Base-by-base conservation (phyloP, 192 early-diverging fungal genomes). In the Diversispora eburnea region DNA sequence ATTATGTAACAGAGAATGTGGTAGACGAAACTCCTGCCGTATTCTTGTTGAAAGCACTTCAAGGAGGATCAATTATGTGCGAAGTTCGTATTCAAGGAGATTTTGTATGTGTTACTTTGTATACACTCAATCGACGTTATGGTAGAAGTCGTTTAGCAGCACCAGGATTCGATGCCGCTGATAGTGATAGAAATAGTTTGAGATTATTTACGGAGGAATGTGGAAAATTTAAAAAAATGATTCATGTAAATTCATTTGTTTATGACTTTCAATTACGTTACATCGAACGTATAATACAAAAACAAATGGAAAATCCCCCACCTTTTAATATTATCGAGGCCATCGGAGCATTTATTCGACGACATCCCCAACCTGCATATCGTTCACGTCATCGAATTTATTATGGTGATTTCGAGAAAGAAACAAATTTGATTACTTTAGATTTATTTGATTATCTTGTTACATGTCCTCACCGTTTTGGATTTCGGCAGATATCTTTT, bases 221-320 rank as follows among this genome's bases (percentile, higher is more conserved):
- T 66, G 82, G 77, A 42, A 69, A 73, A 33, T 85, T 88, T 61
- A 88, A 87, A 69, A 81, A 87, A 59, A 62, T 78, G 5, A 84
- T 87, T 41, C 87, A 87, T 54, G 83, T 87, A 59, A 86, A 87
- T 60, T 87, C 86, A 7, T 88, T 88, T 77, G 83, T 87, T 9
- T 86, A 84, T 67, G 87, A 88, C 63, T 88, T 87, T 62, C 83
- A 84, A 48, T 69, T 88, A 8, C 79, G 83, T 56, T 85, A 84
- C 63, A 79, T 86, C 17, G 80, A 82, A 41, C 71, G 78, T 12
- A 81, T 82, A 15, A 70, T 86, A 45, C 78, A 82, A 66, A 75
- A 78, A n/a, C 62, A 75, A 17, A 75, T 66, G 0, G 54, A 56
- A 45, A 63, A 80, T 8, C 78, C 84, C 13, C 74, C 61, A 8